Evolutionary conservation across 75 land plant genomes (phyloP).

Genomic region (Picea glauca): DNA sequence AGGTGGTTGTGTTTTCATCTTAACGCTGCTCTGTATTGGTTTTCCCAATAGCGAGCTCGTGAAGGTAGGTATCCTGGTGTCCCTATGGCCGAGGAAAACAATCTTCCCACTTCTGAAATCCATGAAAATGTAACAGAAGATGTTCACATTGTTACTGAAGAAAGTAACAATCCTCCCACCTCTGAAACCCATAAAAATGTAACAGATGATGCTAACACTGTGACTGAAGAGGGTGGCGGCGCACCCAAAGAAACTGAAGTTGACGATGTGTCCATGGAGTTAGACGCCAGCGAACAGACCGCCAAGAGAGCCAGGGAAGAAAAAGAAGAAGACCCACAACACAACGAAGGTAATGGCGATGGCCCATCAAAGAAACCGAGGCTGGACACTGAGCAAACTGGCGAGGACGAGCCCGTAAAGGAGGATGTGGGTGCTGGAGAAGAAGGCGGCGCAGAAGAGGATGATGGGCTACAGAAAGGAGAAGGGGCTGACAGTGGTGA

Average conservation of each 20-base stretch:
- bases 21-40: no score
- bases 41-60: no score
- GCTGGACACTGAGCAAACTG: slow-evolving; percentile 8
- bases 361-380: slow-evolving; percentile 24
- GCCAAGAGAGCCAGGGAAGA: slow-evolving; percentile 36
- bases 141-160: not conserved
- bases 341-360: slow-evolving; percentile 8
- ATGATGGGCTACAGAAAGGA: not conserved
- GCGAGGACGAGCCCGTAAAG: slow-evolving; percentile 18
- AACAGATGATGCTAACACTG: not conserved
- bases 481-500: not conserved
- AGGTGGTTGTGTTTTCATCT: no score
- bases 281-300: not conserved
- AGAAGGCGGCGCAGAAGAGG: not conserved
- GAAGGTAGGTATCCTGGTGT: no score
- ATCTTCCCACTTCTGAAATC: not conserved
- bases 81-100: no score
- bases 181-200: not conserved
- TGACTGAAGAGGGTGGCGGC: not conserved
- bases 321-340: slow-evolving; percentile 8
- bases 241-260: not conserved
- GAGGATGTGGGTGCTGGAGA: slow-evolving; percentile 24
- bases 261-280: not conserved
- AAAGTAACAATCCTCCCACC: not conserved
- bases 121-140: not conserved